Evolutionary conservation across 768 basidiomycete genomes (phyloP).

Genomic region (Lactarius vividus): DNA sequence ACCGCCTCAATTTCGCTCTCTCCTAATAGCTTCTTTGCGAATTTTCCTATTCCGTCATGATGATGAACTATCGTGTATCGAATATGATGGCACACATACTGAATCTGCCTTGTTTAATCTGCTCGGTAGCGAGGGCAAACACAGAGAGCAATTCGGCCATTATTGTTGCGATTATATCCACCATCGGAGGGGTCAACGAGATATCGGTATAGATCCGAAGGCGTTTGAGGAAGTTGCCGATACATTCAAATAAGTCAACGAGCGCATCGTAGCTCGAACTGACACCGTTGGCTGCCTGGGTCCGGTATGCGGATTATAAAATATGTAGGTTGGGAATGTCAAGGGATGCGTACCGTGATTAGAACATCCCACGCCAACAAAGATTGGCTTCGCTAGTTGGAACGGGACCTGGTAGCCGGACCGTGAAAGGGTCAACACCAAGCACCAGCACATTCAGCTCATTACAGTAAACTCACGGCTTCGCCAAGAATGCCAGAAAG

Average conservation of each 20-base stretch:
- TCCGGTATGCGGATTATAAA: neutral
- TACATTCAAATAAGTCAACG: slow-evolving; percentile 2
- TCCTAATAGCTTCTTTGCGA: slow-evolving; percentile 5
- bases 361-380: slow-evolving; percentile 3
- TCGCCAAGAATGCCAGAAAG: neutral
- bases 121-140: slow-evolving; percentile 1
- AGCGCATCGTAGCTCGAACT: neutral
- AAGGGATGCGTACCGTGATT: neutral
- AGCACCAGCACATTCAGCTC: neutral
- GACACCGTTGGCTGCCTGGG: neutral
- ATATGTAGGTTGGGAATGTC: neutral
- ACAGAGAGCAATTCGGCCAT: slow-evolving; percentile 3
- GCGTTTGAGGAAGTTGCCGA: slow-evolving; percentile 3
- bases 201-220: slow-evolving; percentile 1
- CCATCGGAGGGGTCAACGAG: neutral
- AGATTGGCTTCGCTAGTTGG: neutral
- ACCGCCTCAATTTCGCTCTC: neutral
- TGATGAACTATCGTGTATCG: neutral
- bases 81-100: neutral
- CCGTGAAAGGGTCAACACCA: neutral
- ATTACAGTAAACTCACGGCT: neutral
- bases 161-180: neutral
- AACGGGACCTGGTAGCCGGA: neutral
- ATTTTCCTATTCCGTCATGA: neutral
- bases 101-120: slow-evolving; percentile 1